Evolutionary conservation across 2,329 filamentous ascomycete species (phyloP), one percentile per base, ranked within the genome.

Genomic region (Fusarium tricinctum): DNA sequence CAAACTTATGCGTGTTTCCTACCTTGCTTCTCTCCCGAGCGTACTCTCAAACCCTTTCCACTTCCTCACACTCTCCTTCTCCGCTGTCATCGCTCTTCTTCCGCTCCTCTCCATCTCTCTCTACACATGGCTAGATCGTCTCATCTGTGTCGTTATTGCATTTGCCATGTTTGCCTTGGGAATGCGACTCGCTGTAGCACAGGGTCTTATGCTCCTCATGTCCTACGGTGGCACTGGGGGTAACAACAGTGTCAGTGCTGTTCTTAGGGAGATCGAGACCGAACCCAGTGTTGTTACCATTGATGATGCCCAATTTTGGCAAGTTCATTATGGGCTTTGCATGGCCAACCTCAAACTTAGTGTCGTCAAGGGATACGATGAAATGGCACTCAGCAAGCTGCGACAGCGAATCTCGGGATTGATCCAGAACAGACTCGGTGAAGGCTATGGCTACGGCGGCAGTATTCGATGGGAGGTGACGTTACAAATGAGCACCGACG

Each of bases 121-220:
- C 53, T 94, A 94, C 77, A 86, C 90, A 49, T 93, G 92, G 88
- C 85, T 97, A 49, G 96, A 99, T 78, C 89, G 91, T 44, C 84
- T 91, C 17, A 86, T 98, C 58, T 97, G 94, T 60, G 88, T 91
- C 52, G 86, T 91, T 26, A 96, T 97, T 60, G 92, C 96, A 6
- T 80, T 93, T 28, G 88, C 91, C 61, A 99, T 99, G 96, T 95
- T 97, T 66, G 84, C 90, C 33, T 86, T 98, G 7, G 96, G 96
- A 14, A 86, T 91, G 68, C 91, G 94, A 9, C 86, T 98, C 14
- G 94, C 94, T 20, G 89, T 92, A 54, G 92, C 92, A 1, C 88
- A 99, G 71, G 96, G 94, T 1, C 88, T 94, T 28, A 98, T 99
- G 93, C 87, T 99, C 32, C 86, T 99, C 60, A 97, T 99, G 95